Evolutionary conservation across 306 rosid species (phyloP), one percentile per base, ranked within the genome.

Genomic region (Prosopis cineraria): DNA sequence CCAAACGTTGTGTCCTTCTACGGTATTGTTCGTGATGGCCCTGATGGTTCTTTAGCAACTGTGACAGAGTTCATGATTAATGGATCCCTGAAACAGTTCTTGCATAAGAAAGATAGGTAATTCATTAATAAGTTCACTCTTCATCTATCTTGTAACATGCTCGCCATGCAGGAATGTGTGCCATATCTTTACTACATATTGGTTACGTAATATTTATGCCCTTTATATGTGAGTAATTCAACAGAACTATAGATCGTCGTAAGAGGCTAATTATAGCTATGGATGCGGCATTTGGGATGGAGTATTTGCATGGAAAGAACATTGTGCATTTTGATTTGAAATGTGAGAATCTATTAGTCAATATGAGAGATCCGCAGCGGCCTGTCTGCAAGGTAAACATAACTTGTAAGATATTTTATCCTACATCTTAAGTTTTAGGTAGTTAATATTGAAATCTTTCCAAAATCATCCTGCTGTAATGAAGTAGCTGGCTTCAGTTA

Each of bases 271-370:
- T 96, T 84, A 96, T 96, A 74, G 97, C 96, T 25, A 93, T 93
- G 99, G 99, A 96, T 90, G 97, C 99, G 85, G 97, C 99, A 78
- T 93, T 96, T 82, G 99, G 99, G 76, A 96, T 96, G 99, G 99
- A 96, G 83, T 96, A 96, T 84, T 84, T 96, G 89, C 99, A 96
- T 77, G 98, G 90, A 69, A 96, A 93, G 90, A 86, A 90, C 80
- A 90, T 96, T 77, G 99, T 96, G 37, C 99, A 96, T 90, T 96
- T 96, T 87, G 99, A 96, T 89, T 87, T 96, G 89, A 96, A 95
- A 81, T 96, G 98, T 62, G 99, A 93, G 88, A 96, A 96, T 88
- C 89, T 96, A 65, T 80, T 96, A 53, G 99, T 96, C 44, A 96
- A 96, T 79, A 96, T 96, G 99, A 89, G 98, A 86, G 99, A 96